phyloP scores from a whole-genome alignment of 2,329 filamentous ascomycete genomes.

The Pyricularia grisea region DNA sequence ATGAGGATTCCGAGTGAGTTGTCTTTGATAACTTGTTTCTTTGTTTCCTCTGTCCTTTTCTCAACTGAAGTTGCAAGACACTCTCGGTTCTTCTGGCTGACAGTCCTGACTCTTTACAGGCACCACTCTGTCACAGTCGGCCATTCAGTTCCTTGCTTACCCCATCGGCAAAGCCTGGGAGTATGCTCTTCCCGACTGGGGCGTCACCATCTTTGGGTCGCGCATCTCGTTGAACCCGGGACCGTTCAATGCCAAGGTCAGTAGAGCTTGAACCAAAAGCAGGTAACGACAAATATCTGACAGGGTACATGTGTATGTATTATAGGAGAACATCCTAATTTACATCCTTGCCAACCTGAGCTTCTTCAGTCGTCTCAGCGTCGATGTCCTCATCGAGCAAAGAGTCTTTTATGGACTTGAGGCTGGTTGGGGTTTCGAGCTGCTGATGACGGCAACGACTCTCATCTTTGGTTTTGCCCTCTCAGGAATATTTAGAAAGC shows the following conservation, averaged over 20 bases:
- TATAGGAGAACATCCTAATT: constrained; percentile 27
- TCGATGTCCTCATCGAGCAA: constrained; percentile 23
- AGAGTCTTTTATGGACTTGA: constrained; percentile 32
- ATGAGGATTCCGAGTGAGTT: constrained; percentile 11
- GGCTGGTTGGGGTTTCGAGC: constrained; percentile 32
- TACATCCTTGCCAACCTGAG: constrained; percentile 36
- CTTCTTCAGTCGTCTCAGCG: constrained; percentile 27
- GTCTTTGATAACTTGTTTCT: background rate
- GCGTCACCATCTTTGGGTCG: constrained; percentile 14
- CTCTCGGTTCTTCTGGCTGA: constrained; percentile 29
- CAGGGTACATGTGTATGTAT: background rate
- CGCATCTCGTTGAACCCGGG: constrained; percentile 28
- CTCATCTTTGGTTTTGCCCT: constrained; percentile 38
- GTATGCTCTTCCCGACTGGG: constrained; percentile 20
- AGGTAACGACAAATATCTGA: background rate
- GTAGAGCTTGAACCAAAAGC: constrained; percentile 6
- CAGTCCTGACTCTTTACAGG: constrained; percentile 19
- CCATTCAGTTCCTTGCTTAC: constrained; percentile 31
- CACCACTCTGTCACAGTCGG: constrained; percentile 22
- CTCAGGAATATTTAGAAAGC: constrained; percentile 31
- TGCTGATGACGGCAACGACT: constrained; percentile 29
- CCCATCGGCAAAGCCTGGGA: constrained; percentile 31
- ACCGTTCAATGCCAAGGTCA: constrained; percentile 22
- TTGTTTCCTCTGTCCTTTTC: too few species aligned
- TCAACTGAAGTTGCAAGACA: constrained; percentile 15